Conservation (phyloP, 345 rosid species). For the Pugionium cornutum region DNA sequence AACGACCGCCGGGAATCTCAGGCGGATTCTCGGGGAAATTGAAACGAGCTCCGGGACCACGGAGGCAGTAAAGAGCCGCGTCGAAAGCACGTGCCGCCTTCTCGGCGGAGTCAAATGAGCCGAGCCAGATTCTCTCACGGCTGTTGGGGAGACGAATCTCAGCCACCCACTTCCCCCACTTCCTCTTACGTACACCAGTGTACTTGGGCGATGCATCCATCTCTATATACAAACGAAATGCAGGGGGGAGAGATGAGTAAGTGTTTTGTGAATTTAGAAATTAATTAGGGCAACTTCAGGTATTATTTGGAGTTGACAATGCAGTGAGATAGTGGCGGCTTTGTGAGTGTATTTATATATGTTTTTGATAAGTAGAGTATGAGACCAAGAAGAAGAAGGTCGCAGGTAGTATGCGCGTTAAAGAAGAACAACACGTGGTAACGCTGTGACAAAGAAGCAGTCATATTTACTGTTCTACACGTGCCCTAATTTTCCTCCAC, state of each 20-base stretch:
- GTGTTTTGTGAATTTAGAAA: not conserved
- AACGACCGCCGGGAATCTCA: slow-evolving; percentile 45
- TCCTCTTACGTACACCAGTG: slow-evolving; percentile 84
- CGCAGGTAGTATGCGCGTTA: slow-evolving; percentile 37
- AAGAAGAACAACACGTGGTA: slow-evolving; percentile 35
- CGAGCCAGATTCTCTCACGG: slow-evolving; percentile 89
- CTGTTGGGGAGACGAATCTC: slow-evolving; percentile 91
- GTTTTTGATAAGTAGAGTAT: slow-evolving; percentile 17
- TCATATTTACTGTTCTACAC: slow-evolving; percentile 24
- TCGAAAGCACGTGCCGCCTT: slow-evolving; percentile 97
- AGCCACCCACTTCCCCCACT: slow-evolving; percentile 97
- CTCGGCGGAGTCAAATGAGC: slow-evolving; percentile 67
- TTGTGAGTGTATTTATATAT: slow-evolving; percentile 30
- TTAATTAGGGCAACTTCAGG: slow-evolving; percentile 6
- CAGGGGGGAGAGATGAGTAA: not conserved
- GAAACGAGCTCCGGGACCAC: slow-evolving; percentile 63
- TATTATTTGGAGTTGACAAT: slow-evolving; percentile 20
- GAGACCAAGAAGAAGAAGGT: slow-evolving; percentile 24
- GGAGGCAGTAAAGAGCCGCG: slow-evolving; percentile 71
- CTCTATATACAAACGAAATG: slow-evolving; percentile 1
- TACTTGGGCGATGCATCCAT: slow-evolving; percentile 51
- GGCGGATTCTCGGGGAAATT: slow-evolving; percentile 71
- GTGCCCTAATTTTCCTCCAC: slow-evolving; percentile 23
- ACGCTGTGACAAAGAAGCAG: slow-evolving; percentile 27
- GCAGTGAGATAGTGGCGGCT: slow-evolving; percentile 37